Evolutionary conservation across 805 yeast genomes (phyloP).

Genomic region (Candida hungchunana): DNA sequence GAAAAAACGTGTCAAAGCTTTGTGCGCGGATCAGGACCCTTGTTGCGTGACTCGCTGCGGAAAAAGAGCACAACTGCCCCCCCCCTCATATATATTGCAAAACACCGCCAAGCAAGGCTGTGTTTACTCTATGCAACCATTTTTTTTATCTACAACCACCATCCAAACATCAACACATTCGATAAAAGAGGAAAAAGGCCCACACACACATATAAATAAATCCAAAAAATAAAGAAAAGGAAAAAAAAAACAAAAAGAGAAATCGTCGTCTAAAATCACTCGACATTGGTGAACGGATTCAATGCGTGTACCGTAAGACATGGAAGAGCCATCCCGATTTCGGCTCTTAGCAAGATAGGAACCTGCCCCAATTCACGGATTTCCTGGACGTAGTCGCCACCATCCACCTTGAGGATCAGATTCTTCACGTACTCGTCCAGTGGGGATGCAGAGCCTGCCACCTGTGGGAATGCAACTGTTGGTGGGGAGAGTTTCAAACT

Average conservation of each 20-base stretch:
- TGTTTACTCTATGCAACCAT: too few relatives aligned
- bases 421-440: conserved; percentile 54
- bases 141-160: too few relatives aligned
- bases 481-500: conserved; percentile 47
- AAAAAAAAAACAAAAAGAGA: neutral
- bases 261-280: conserved; percentile 11
- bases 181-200: neutral
- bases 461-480: conserved; percentile 5
- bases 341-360: conserved; percentile 85
- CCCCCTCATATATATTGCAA: too few relatives aligned
- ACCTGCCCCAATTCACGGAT: conserved; percentile 71
- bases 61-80: too few relatives aligned
- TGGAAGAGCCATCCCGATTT: conserved; percentile 93
- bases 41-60: too few relatives aligned
- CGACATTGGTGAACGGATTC: conserved; percentile 63
- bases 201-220: neutral
- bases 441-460: conserved; percentile 31
- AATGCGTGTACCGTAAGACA: conserved; percentile 88
- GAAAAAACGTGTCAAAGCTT: too few relatives aligned
- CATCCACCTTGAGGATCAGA: conserved; percentile 58
- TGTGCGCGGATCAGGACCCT: too few relatives aligned
- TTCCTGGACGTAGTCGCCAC: conserved; percentile 68
- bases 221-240: neutral
- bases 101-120: too few relatives aligned
- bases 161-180: too few relatives aligned